These are phyloP conservation scores for Penicillium canariense DNA, from an alignment of 495 filamentous ascomycete genomes.

Conservation along the genomic window DNA sequence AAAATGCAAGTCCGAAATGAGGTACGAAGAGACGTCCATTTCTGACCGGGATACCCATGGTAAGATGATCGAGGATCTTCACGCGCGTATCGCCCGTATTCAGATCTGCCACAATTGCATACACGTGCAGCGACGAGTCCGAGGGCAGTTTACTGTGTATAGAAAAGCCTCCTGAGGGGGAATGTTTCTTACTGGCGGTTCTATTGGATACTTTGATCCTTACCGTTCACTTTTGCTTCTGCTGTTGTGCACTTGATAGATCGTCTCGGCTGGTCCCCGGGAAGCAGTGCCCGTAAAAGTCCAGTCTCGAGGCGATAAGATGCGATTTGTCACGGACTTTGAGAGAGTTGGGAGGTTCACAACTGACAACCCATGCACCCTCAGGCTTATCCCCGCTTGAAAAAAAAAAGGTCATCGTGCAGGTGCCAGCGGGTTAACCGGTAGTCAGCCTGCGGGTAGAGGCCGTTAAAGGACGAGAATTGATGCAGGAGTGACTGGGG, in stretches of 20 bases:
- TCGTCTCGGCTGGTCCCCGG: neutral
- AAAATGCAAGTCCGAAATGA: neutral
- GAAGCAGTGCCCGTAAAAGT: neutral
- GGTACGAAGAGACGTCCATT: neutral
- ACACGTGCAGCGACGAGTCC: neutral
- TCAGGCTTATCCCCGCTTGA: neutral
- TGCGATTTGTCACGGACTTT: neutral
- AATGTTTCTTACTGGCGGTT: neutral
- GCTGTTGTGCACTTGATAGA: neutral
- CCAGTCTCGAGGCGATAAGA: neutral
- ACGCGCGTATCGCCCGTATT: neutral
- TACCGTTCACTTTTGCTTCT: neutral
- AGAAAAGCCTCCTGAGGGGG: neutral
- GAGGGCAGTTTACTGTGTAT: neutral
- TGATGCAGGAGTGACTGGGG: neutral
- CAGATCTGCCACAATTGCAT: neutral
- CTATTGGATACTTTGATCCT: neutral
- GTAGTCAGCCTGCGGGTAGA: neutral
- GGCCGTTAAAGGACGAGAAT: neutral
- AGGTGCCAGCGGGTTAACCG: neutral
- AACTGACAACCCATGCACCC: neutral
- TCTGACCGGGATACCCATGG: neutral
- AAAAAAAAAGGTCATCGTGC: neutral
- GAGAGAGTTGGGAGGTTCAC: neutral
- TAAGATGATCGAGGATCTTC: neutral